Percentiles rank a stretch among this genome's conserved stretches.
Evolutionary conservation across 352 stramenopile species (phyloP).

Genomic region (Globisporangium radiosum): DNA sequence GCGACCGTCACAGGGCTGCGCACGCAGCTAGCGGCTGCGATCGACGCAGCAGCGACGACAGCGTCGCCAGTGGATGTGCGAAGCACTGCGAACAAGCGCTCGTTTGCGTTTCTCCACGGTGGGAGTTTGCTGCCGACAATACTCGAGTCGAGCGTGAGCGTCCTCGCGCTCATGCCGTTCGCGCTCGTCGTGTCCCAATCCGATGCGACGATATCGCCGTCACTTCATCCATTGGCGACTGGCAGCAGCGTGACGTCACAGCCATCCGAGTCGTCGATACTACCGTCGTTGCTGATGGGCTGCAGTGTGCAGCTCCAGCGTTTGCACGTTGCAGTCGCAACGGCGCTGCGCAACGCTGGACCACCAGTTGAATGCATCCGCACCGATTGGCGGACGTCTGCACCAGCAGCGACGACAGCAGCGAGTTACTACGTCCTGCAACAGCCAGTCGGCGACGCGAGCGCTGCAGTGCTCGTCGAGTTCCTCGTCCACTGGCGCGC

Average conservation of each 20-base stretch:
- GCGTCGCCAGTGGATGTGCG: background rate
- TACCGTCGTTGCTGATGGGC: background rate
- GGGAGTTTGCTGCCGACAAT: conserved; percentile 15
- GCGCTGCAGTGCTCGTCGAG: conserved; percentile 12
- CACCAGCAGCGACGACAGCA: background rate
- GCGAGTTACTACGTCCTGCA: conserved; percentile 9
- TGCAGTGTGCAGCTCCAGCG: conserved; percentile 11
- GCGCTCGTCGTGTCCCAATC: conserved; percentile 9
- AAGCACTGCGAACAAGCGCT: background rate
- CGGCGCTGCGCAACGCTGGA: conserved; percentile 22
- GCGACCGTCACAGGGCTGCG: conserved; percentile 2
- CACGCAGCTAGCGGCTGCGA: background rate
- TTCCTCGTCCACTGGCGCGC: conserved; percentile 44
- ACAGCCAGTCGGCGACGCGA: background rate
- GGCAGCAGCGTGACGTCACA: background rate
- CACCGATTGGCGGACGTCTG: background rate
- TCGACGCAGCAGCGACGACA: background rate
- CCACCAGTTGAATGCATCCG: conserved; percentile 16
- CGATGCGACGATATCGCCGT: background rate
- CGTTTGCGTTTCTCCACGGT: conserved; percentile 25
- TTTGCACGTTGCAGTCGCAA: conserved; percentile 16
- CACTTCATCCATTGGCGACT: background rate
- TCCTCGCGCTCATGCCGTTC: conserved; percentile 23
- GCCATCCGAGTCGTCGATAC: too few species aligned
- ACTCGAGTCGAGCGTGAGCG: conserved; percentile 16